phyloP scores from a whole-genome alignment of 2,329 filamentous ascomycete species.

The Xylaria digitata region DNA sequence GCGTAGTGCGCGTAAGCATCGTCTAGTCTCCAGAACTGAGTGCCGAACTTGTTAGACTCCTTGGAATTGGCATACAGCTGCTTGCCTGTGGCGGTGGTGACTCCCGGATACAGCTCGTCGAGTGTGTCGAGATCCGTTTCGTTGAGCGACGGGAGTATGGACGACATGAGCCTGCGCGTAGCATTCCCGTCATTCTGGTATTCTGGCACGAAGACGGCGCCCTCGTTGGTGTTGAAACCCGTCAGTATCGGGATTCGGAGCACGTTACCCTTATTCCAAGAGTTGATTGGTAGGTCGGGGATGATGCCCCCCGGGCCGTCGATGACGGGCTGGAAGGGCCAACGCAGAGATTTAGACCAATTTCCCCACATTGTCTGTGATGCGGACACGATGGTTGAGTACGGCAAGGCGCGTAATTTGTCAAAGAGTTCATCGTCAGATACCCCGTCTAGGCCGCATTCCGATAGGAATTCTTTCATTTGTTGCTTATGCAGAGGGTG shows the following conservation, averaged over 20 bases:
- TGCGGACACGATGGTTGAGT: constrained; percentile 54
- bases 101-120: constrained; percentile 71
- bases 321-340: constrained; percentile 77
- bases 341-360: constrained; percentile 60
- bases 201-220: constrained; percentile 70
- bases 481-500: constrained; percentile 69
- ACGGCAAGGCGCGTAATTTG: constrained; percentile 59
- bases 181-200: constrained; percentile 59
- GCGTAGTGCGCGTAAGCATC: constrained; percentile 73
- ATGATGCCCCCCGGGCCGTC: constrained; percentile 67
- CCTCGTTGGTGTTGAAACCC: constrained; percentile 78
- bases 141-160: constrained; percentile 68
- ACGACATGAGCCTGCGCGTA: constrained; percentile 70
- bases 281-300: constrained; percentile 65
- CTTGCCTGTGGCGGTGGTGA: constrained; percentile 54
- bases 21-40: constrained; percentile 68
- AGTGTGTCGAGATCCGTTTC: constrained; percentile 64
- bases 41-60: constrained; percentile 56
- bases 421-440: constrained; percentile 62
- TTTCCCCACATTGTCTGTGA: constrained; percentile 57
- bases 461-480: constrained; percentile 64
- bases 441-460: constrained; percentile 61
- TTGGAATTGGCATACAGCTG: constrained; percentile 54
- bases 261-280: constrained; percentile 65
- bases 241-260: constrained; percentile 73